Evolutionary conservation across 2,329 filamentous ascomycete genomes (phyloP).

Genomic region (Penicillium sp.): DNA sequence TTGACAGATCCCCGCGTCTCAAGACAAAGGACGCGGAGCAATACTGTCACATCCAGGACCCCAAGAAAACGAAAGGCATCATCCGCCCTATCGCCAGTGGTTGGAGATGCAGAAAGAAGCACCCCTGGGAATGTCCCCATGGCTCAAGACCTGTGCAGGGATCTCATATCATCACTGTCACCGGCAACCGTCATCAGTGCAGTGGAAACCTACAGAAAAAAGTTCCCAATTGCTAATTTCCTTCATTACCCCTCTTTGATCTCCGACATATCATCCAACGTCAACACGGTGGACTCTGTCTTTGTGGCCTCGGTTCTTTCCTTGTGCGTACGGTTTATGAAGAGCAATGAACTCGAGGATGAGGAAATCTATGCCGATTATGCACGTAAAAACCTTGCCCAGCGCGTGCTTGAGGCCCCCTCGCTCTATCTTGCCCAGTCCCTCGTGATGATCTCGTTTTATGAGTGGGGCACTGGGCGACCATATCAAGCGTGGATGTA

Average conservation of each 20-base stretch:
- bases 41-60: constrained; percentile 1
- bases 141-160: not conserved
- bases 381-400: constrained; percentile 31
- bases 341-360: constrained; percentile 20
- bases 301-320: constrained; percentile 36
- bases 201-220: constrained; percentile 36
- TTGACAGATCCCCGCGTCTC: constrained; percentile 32
- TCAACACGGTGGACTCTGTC: constrained; percentile 31
- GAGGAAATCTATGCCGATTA: constrained; percentile 34
- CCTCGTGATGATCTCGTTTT: constrained; percentile 36
- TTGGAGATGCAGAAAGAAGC: not conserved
- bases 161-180: constrained; percentile 25
- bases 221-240: constrained; percentile 38
- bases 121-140: constrained; percentile 5
- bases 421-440: constrained; percentile 38
- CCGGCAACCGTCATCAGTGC: constrained; percentile 33
- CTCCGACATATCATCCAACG: constrained; percentile 31
- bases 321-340: constrained; percentile 35
- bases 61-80: constrained; percentile 18
- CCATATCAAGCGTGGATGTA: constrained; percentile 42
- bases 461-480: constrained; percentile 37
- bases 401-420: constrained; percentile 32
- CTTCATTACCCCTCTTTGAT: constrained; percentile 38
- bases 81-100: not conserved
- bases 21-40: constrained; percentile 4